Percentiles rank a stretch among this genome's conserved stretches.
Conservation (phyloP, 129 eudicot species). For the Helianthus annuus region HanXRQr2.0-SUNRISE NC_035449.2:46415261-46415760, state of each 20-base stretch:
- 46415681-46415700: conserved; percentile 97
- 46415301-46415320: conserved; percentile 95
- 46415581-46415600: not conserved
- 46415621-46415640: conserved; percentile 10
- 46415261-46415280: conserved; percentile 84
- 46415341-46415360: conserved; percentile 88
- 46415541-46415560: conserved; percentile 96
- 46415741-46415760: conserved; percentile 79
- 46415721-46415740: conserved; percentile 85
- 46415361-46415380: conserved; percentile 94
- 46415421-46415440: not conserved
- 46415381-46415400: not conserved
- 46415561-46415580: conserved; percentile 52
- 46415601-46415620: conserved; percentile 6
- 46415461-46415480: too few relatives aligned
- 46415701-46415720: conserved; percentile 73
- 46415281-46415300: conserved; percentile 58
- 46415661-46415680: conserved; percentile 78
- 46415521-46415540: conserved; percentile 85
- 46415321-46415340: conserved; percentile 99
- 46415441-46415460: too few relatives aligned
- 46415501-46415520: conserved; percentile 66
- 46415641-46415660: not conserved
- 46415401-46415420: not conserved
- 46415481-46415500: not conserved